A percentile compares a stretch with the other conserved stretches of the same genome.
Conservation (phyloP, 768 basidiomycete species). For the Xanthoconium purpureum region DNA sequence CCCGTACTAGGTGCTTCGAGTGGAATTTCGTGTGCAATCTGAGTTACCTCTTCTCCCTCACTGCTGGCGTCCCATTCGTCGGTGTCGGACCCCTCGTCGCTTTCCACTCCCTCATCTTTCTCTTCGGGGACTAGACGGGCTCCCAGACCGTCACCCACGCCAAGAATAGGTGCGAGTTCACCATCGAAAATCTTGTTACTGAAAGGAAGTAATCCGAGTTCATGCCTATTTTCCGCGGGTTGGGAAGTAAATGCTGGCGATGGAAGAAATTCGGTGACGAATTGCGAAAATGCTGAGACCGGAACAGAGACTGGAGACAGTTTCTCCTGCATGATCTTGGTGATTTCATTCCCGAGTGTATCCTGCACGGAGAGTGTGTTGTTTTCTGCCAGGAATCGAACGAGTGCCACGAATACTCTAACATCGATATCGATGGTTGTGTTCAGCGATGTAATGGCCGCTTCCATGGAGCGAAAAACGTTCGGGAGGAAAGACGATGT, state of each 20-base stretch:
- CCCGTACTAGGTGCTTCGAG: not conserved
- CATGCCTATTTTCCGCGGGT: not conserved
- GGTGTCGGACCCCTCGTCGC: constrained; percentile 11
- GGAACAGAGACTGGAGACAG: constrained; percentile 21
- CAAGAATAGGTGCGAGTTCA: constrained; percentile 36
- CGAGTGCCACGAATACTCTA: constrained; percentile 45
- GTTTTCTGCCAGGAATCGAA: constrained; percentile 36
- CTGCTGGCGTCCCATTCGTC: constrained; percentile 24
- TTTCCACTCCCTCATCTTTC: constrained; percentile 18
- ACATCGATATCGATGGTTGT: constrained; percentile 50
- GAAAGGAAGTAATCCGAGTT: constrained; percentile 37
- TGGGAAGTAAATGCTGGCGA: not conserved
- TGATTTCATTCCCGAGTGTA: constrained; percentile 30
- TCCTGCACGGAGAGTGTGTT: constrained; percentile 18
- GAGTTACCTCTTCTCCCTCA: constrained; percentile 9
- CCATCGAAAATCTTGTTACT: constrained; percentile 41
- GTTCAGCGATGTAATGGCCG: constrained; percentile 17
- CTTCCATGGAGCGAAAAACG: constrained; percentile 34
- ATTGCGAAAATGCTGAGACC: constrained; percentile 17
- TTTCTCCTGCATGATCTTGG: constrained; percentile 19
- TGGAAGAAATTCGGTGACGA: constrained; percentile 22
- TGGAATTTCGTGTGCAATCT: not conserved
- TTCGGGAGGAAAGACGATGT: constrained; percentile 39
- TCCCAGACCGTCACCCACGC: constrained; percentile 2
- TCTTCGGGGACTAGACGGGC: constrained; percentile 8